Evolutionary conservation across 2,329 filamentous ascomycete genomes (phyloP), one percentile per base, ranked within the genome.

Genomic region (Aspergillus proliferans): DNA sequence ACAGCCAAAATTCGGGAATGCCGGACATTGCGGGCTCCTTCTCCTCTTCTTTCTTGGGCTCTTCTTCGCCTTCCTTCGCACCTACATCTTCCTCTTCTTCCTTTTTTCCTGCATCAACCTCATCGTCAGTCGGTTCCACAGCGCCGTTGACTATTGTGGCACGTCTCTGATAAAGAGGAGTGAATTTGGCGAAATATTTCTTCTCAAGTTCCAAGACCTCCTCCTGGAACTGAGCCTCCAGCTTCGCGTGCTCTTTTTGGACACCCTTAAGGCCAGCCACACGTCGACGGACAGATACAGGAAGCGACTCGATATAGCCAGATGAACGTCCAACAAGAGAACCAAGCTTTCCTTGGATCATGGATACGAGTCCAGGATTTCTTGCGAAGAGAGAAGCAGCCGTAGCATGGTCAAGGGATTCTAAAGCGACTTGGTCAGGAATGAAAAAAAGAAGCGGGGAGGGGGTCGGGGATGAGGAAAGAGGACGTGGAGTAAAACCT

Each of bases 121-220:
- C 90, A 34, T 85, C 83, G 49, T 94, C 88, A 52, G 87, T 89
- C 26, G 93, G 93, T 77, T 98, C 93, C 52, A 77, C 71, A 56
- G 76, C 75, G 61, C 93, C 93, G 74, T 96, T 97, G 72, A 98
- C 80, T 62, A 98, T 97, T 63, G 85, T 81, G 54, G 91, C 83
- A 72, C 93, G 91, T 80, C 93, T 93, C 80, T 96, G 78, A 76
- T 98, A 98, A 45, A 98, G 83, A 52, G 93, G 93, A 47, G 89
- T 95, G 76, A 96, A 98, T 76, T 97, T 97, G 75, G 88, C 88
- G 64, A 97, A 97, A 76, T 95, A 98, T 77, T 96, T 96, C 83
- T 98, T 98, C 81, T 98, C 93, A 24, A 98, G 83, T 73, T 96
- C 86, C 51, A 98, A 82, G 54, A 98, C 91, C 76, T 97, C 94